A percentile compares a stretch with the other conserved stretches of the same genome.
These are phyloP conservation scores for Cercospora sp. DNA, from an alignment of 2,329 filamentous ascomycete genomes.

Conservation along the genomic window DNA sequence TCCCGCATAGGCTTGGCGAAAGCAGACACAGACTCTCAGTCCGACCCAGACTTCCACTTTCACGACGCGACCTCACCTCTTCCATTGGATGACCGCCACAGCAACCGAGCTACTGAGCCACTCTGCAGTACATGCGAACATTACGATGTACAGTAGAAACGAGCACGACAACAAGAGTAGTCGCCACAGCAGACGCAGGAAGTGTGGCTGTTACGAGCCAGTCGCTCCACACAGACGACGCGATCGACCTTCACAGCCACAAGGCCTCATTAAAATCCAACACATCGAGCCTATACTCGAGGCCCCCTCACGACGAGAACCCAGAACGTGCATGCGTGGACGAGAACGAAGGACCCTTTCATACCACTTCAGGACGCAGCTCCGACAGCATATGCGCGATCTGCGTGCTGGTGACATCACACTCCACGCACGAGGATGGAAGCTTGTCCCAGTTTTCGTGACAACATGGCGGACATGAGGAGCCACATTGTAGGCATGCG, in stretches of 20 bases:
- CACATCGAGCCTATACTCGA: not conserved
- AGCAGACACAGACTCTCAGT: not conserved
- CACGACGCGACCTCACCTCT: not conserved
- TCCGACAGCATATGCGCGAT: conserved; percentile 8
- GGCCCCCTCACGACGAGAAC: not conserved
- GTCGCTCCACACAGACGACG: not conserved
- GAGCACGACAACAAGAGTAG: not conserved
- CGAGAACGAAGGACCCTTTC: not conserved
- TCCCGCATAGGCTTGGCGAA: not conserved
- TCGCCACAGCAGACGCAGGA: not conserved
- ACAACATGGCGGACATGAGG: conserved; percentile 14
- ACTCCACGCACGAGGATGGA: conserved; percentile 10
- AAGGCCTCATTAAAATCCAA: not conserved
- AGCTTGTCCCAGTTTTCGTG: conserved; percentile 16
- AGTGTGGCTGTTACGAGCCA: not conserved
- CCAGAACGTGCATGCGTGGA: not conserved
- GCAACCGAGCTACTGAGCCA: not conserved
- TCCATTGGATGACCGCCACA: not conserved
- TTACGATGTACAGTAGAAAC: not conserved
- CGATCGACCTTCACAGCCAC: not conserved
- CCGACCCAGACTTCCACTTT: not conserved
- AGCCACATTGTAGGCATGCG: conserved; percentile 3
- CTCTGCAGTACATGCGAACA: not conserved
- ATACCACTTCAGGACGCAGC: conserved; percentile 1
- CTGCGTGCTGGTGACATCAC: conserved; percentile 13